Conservation (phyloP, 768 basidiomycete genomes). For the Lentinula lateritia region DNA sequence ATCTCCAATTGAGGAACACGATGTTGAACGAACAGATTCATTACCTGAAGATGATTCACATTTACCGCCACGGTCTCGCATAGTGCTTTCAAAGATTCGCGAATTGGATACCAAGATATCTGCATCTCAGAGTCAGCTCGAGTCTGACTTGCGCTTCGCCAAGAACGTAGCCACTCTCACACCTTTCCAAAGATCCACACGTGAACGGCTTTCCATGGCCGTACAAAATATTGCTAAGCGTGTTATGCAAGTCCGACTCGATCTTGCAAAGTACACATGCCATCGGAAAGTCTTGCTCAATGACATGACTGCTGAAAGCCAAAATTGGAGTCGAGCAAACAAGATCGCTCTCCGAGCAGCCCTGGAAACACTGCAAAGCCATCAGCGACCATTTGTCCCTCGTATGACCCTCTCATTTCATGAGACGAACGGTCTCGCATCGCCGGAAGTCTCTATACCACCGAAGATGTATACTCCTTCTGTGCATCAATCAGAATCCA, state of each 20-base stretch:
- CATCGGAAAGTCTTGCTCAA: constrained; percentile 68
- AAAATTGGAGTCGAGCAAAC: constrained; percentile 61
- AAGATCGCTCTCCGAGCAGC: constrained; percentile 71
- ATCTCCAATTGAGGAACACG: background rate
- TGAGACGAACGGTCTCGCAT: constrained; percentile 15
- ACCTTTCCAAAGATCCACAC: constrained; percentile 82
- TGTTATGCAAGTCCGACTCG: constrained; percentile 62
- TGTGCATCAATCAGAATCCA: constrained; percentile 37
- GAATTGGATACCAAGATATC: constrained; percentile 59
- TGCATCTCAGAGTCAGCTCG: constrained; percentile 51
- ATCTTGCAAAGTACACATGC: constrained; percentile 68
- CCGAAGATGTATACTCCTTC: constrained; percentile 18
- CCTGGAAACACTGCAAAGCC: constrained; percentile 54
- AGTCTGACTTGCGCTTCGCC: constrained; percentile 62
- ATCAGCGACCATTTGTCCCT: constrained; percentile 23
- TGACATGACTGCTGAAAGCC: constrained; percentile 71
- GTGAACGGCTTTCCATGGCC: constrained; percentile 63
- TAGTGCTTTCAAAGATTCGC: constrained; percentile 55
- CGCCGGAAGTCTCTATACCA: constrained; percentile 12
- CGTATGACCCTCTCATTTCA: constrained; percentile 32
- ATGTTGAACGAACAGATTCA: background rate
- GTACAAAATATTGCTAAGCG: constrained; percentile 60
- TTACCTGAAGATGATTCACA: constrained; percentile 16
- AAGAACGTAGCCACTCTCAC: constrained; percentile 82
- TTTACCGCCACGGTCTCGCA: constrained; percentile 48